These are phyloP conservation scores for Botrytis hyacinthi DNA, from an alignment of 2,329 filamentous ascomycete species.

Conservation along the genomic window DNA sequence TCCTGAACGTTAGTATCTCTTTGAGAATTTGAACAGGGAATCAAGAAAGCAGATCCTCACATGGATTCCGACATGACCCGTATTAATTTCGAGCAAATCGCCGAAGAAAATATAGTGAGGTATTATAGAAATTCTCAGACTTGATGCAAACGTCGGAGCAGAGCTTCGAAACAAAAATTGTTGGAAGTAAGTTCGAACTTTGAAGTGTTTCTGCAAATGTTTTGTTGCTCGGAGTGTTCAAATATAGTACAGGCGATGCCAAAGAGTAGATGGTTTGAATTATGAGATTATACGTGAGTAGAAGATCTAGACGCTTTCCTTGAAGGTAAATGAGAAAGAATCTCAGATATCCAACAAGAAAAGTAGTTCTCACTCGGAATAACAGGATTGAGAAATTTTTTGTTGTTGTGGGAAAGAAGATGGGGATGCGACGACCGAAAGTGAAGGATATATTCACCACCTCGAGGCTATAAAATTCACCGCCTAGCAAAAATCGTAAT, in stretches of 20 bases:
- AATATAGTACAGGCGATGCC: not conserved
- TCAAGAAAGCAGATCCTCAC: not conserved
- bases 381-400: not conserved
- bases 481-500: not conserved
- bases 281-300: not conserved
- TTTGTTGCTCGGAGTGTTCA: not conserved
- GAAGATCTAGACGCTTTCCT: not conserved
- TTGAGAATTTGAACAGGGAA: not conserved
- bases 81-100: not conserved
- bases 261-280: not conserved
- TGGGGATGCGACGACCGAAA: not conserved
- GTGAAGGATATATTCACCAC: not conserved
- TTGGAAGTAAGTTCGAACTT: not conserved
- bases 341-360: not conserved
- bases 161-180: not conserved
- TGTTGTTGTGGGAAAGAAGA: not conserved
- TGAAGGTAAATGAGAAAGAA: not conserved
- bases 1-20: not conserved
- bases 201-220: not conserved
- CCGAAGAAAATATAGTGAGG: not conserved
- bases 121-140: not conserved
- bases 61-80: not conserved
- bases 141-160: not conserved
- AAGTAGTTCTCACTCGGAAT: constrained; percentile 3
- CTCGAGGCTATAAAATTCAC: not conserved